Percentiles rank a stretch among this genome's conserved stretches.
Conservation (phyloP, 2,329 filamentous ascomycete species). For the Neofusicoccum kwambonambiense region DNA sequence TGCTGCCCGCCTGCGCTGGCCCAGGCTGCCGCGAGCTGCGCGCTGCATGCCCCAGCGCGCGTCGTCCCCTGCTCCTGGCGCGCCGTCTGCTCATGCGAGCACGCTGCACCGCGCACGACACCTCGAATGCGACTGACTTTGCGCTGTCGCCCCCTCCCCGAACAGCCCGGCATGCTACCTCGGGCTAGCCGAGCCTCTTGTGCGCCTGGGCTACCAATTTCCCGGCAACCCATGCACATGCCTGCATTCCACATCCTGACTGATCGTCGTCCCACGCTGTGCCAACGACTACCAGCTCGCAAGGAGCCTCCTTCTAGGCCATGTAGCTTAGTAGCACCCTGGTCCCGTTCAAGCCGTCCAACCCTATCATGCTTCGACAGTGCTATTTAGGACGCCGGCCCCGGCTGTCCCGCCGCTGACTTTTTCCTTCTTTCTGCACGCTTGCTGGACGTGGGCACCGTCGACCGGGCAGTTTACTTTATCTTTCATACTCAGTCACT, state of each 20-base stretch:
- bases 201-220: background rate
- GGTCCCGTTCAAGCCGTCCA: no score
- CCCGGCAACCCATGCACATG: background rate
- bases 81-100: background rate
- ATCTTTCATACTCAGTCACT: background rate
- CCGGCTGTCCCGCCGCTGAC: background rate
- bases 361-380: background rate
- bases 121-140: no score
- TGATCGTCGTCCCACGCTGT: background rate
- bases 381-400: background rate
- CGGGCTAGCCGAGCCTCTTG: conserved; percentile 1
- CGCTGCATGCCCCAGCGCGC: no score
- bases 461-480: background rate
- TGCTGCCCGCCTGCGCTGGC: no score
- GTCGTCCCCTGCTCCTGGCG: background rate
- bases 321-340: background rate
- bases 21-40: no score
- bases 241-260: conserved; percentile 3
- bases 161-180: background rate
- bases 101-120: background rate
- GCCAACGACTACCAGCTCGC: background rate
- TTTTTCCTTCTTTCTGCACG: background rate
- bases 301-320: background rate
- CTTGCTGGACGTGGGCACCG: background rate
- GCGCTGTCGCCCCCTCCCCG: background rate